phyloP scores from a whole-genome alignment of 805 yeast genomes.

The Torulaspora gathmanii region DNA sequence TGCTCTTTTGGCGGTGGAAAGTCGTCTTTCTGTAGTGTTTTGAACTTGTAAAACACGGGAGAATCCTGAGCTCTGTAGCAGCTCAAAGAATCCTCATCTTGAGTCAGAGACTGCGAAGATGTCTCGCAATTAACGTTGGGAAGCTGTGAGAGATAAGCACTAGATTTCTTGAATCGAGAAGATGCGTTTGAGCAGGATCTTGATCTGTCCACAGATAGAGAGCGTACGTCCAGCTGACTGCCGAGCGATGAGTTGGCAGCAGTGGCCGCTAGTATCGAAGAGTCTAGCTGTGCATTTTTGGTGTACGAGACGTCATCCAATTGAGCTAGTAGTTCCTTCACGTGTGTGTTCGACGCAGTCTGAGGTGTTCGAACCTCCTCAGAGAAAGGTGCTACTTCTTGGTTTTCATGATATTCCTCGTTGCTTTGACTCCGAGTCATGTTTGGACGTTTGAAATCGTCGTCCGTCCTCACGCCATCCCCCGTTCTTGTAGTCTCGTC shows the following conservation, averaged over 20 bases:
- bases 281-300: conserved; percentile 21
- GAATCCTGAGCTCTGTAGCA: conserved; percentile 16
- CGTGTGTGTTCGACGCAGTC: conserved; percentile 24
- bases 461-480: no score
- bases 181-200: conserved; percentile 2
- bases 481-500: neutral
- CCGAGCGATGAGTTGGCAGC: conserved; percentile 2
- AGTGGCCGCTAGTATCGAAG: conserved; percentile 3
- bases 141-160: conserved; percentile 34
- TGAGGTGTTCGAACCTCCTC: conserved; percentile 8
- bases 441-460: neutral
- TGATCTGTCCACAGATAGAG: conserved; percentile 5
- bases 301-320: conserved; percentile 28
- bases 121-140: conserved; percentile 7
- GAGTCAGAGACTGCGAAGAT: conserved; percentile 6
- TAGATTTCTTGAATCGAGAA: conserved; percentile 28
- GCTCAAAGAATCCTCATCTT: conserved; percentile 4
- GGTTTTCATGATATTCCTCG: neutral
- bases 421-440: neutral
- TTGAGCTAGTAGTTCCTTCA: conserved; percentile 32
- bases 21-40: conserved; percentile 2
- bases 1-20: conserved; percentile 5
- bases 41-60: conserved; percentile 26
- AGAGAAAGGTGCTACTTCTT: neutral
- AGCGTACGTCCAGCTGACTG: conserved; percentile 5